A percentile compares a stretch with the other conserved stretches of the same genome.
phyloP scores from a whole-genome alignment of 805 yeast species.

The Gaillardinia entomophila region DNA sequence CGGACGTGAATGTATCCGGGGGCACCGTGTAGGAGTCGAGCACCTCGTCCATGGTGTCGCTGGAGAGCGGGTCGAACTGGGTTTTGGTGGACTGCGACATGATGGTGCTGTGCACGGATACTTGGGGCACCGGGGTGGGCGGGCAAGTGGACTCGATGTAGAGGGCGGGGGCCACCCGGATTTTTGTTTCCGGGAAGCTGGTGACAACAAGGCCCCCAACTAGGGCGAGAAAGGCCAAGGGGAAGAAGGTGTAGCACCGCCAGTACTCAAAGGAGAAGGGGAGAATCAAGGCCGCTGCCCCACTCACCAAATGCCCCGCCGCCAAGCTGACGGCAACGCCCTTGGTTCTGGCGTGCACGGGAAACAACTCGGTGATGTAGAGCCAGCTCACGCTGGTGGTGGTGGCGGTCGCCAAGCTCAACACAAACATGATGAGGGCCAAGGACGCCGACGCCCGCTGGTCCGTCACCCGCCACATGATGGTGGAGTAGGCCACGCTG shows the following conservation, averaged over 20 bases:
- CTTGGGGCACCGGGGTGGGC: not conserved
- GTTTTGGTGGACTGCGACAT: not conserved
- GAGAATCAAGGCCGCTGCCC: slow-evolving; percentile 29
- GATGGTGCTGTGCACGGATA: not conserved
- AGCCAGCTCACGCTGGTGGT: slow-evolving; percentile 40
- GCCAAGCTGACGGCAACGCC: slow-evolving; percentile 44
- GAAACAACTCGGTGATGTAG: slow-evolving; percentile 46
- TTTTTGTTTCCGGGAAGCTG: slow-evolving; percentile 40
- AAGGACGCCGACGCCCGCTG: no score
- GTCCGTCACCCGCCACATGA: no score
- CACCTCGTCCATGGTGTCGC: slow-evolving; percentile 5
- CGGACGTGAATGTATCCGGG: slow-evolving; percentile 1
- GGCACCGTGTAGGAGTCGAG: not conserved
- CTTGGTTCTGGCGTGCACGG: slow-evolving; percentile 38
- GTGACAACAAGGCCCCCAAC: slow-evolving; percentile 22
- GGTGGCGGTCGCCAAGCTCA: slow-evolving; percentile 27
- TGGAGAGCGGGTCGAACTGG: not conserved
- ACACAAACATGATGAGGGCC: slow-evolving; percentile 19
- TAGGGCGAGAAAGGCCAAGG: slow-evolving; percentile 29
- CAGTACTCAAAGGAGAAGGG: slow-evolving; percentile 32
- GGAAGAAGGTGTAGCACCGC: slow-evolving; percentile 35
- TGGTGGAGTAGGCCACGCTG: no score
- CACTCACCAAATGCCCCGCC: slow-evolving; percentile 39
- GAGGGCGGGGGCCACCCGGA: not conserved
- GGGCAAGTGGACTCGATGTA: not conserved